phyloP scores from a whole-genome alignment of 768 basidiomycete genomes.

The Lentinula sp. region DNA sequence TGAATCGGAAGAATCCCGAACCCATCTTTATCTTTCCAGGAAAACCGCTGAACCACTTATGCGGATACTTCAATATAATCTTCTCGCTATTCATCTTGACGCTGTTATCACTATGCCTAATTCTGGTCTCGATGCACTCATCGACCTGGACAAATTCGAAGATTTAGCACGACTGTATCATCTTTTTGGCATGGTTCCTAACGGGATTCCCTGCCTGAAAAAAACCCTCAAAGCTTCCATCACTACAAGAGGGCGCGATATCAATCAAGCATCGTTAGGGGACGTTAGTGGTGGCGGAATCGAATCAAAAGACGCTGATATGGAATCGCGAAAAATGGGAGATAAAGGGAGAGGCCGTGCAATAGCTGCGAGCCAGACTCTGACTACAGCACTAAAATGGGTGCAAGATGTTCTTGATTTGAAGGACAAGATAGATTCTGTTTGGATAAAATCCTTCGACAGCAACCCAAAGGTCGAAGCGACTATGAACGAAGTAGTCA shows the following conservation, averaged over 20 bases:
- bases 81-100: slow-evolving; percentile 74
- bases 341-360: slow-evolving; percentile 42
- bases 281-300: slow-evolving; percentile 27
- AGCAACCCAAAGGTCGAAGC: slow-evolving; percentile 75
- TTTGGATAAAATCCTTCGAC: slow-evolving; percentile 69
- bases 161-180: slow-evolving; percentile 78
- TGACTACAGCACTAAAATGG: slow-evolving; percentile 77
- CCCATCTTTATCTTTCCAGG: slow-evolving; percentile 79
- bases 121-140: slow-evolving; percentile 84
- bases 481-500: slow-evolving; percentile 73
- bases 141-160: slow-evolving; percentile 70
- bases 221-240: slow-evolving; percentile 68
- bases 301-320: slow-evolving; percentile 8
- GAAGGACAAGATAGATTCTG: slow-evolving; percentile 83
- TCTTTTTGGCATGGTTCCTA: slow-evolving; percentile 62
- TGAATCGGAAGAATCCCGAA: slow-evolving; percentile 75
- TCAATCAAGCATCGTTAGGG: slow-evolving; percentile 61
- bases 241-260: slow-evolving; percentile 64
- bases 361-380: slow-evolving; percentile 37
- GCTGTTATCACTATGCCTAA: slow-evolving; percentile 68
- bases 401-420: slow-evolving; percentile 86
- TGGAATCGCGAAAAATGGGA: slow-evolving; percentile 14
- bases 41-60: slow-evolving; percentile 65
- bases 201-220: slow-evolving; percentile 61
- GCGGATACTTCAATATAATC: slow-evolving; percentile 68